A percentile compares a stretch with the other conserved stretches of the same genome.
These are phyloP conservation scores for Malus hybrid DNA, from an alignment of 331 rosid species.

Conservation along the genomic window DNA sequence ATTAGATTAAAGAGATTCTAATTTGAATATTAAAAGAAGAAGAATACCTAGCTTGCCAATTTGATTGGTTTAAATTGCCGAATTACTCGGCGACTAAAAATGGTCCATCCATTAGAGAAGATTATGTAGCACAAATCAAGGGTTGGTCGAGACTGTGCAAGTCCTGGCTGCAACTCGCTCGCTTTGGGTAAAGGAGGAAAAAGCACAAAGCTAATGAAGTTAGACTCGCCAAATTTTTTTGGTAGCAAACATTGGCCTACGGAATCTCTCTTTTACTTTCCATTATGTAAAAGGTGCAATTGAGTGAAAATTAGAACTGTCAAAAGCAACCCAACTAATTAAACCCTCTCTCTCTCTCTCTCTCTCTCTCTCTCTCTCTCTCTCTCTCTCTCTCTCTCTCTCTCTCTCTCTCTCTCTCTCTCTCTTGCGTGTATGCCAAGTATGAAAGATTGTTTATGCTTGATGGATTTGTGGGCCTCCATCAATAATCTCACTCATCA, in stretches of 20 bases:
- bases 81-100: not conserved
- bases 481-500: slow-evolving; percentile 2
- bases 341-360: no score
- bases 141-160: slow-evolving; percentile 7
- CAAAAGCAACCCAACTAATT: not conserved
- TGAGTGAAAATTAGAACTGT: slow-evolving; percentile 8
- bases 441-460: slow-evolving; percentile 7
- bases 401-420: no score
- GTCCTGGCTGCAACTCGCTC: slow-evolving; percentile 16
- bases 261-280: slow-evolving; percentile 19
- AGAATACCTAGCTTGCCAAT: not conserved
- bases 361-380: no score
- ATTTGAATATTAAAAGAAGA: not conserved
- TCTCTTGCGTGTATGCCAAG: slow-evolving; percentile 25
- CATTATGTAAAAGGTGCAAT: slow-evolving; percentile 13
- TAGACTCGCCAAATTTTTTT: not conserved
- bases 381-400: not conserved
- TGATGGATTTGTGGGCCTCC: slow-evolving; percentile 26
- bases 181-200: not conserved
- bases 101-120: slow-evolving; percentile 15
- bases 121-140: slow-evolving; percentile 14
- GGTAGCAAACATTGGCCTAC: slow-evolving; percentile 21
- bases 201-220: not conserved
- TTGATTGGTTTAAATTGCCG: not conserved
- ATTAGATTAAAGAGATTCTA: no score